Conservation (phyloP, 805 yeast species). For the Candida rishiriensis region DNA sequence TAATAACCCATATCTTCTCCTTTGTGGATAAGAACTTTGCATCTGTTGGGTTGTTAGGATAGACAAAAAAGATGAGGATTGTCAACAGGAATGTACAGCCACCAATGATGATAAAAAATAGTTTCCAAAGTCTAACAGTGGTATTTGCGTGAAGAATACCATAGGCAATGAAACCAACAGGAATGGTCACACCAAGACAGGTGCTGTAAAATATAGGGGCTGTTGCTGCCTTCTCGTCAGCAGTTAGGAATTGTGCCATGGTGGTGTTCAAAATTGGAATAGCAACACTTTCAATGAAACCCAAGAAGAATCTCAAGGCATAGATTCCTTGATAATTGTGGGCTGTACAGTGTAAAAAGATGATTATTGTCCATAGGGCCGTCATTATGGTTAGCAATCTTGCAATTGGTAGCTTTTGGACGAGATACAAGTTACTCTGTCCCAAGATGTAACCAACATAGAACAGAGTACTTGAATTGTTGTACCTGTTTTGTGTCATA, state of each 20-base stretch:
- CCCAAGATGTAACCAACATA: slow-evolving; percentile 45
- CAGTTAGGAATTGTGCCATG: slow-evolving; percentile 45
- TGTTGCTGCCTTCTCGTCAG: slow-evolving; percentile 40
- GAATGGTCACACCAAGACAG: slow-evolving; percentile 43
- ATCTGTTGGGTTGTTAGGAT: slow-evolving; percentile 55
- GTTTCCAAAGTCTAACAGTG: slow-evolving; percentile 41
- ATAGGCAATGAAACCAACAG: slow-evolving; percentile 37
- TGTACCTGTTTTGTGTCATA: slow-evolving; percentile 36
- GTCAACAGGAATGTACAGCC: slow-evolving; percentile 43
- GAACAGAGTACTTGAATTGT: slow-evolving; percentile 42
- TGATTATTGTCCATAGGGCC: slow-evolving; percentile 37
- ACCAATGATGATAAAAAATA: slow-evolving; percentile 54
- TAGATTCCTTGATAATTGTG: slow-evolving; percentile 41
- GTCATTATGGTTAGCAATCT: slow-evolving; percentile 32
- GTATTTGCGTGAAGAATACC: slow-evolving; percentile 30
- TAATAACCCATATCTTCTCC: slow-evolving; percentile 49
- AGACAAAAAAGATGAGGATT: slow-evolving; percentile 32
- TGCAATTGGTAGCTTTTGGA: slow-evolving; percentile 42
- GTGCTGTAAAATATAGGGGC: slow-evolving; percentile 52
- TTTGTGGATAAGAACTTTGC: slow-evolving; percentile 42
- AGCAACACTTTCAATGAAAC: slow-evolving; percentile 44
- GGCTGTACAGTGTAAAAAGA: slow-evolving; percentile 41
- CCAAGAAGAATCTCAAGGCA: slow-evolving; percentile 46
- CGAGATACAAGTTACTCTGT: slow-evolving; percentile 37
- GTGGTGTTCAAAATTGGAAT: slow-evolving; percentile 43